Evolutionary conservation across 805 yeast genomes (phyloP).

Genomic region (Clavispora vitiphila): DNA sequence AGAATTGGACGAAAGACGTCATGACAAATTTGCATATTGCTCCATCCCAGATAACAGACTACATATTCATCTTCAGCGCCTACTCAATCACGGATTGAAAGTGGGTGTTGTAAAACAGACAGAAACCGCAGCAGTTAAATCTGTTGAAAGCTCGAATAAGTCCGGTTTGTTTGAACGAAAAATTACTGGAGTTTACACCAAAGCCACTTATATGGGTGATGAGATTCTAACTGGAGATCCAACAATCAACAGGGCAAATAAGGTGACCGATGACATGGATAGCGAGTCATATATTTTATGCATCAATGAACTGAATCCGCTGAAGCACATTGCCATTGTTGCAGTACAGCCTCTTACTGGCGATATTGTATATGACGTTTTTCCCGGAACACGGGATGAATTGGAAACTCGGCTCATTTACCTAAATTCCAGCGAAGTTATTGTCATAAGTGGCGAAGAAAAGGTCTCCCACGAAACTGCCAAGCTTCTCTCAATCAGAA

Average conservation of each 20-base stretch:
- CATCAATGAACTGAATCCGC: slow-evolving; percentile 22
- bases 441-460: slow-evolving; percentile 30
- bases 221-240: slow-evolving; percentile 22
- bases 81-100: slow-evolving; percentile 67
- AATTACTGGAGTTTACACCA: slow-evolving; percentile 69
- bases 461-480: slow-evolving; percentile 29
- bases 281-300: slow-evolving; percentile 42
- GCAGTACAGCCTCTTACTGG: slow-evolving; percentile 74
- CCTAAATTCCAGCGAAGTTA: slow-evolving; percentile 71
- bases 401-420: slow-evolving; percentile 72
- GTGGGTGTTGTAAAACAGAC: slow-evolving; percentile 85
- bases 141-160: slow-evolving; percentile 44
- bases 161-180: slow-evolving; percentile 58
- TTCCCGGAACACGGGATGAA: slow-evolving; percentile 59
- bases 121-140: slow-evolving; percentile 74
- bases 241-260: slow-evolving; percentile 7
- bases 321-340: slow-evolving; percentile 37
- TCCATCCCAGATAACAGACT: slow-evolving; percentile 78
- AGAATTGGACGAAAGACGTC: slow-evolving; percentile 47
- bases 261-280: slow-evolving; percentile 11
- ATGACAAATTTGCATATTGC: slow-evolving; percentile 66
- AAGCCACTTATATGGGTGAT: slow-evolving; percentile 77
- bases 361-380: slow-evolving; percentile 65
- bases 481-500: slow-evolving; percentile 15
- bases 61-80: slow-evolving; percentile 68